Evolutionary conservation across 2,329 filamentous ascomycete genomes (phyloP), one percentile per base, ranked within the genome.

Genomic region (Sclerotinia minor): DNA sequence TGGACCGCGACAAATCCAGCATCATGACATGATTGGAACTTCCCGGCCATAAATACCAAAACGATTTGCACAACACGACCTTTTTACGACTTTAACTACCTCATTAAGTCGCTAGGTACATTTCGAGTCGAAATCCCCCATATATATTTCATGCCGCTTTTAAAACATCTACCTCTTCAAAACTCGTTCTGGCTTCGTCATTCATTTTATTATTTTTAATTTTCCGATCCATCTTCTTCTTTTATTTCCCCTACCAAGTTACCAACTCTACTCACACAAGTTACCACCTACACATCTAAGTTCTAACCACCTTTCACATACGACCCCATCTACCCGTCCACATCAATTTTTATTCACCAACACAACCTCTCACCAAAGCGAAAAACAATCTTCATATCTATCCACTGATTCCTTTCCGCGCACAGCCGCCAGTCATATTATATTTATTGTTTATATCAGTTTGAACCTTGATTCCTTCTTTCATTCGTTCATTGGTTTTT

Each of bases 121-220:
- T 52, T 66, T 66, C 64, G 64, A 66, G 54, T 60, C 32, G 60
- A 66, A 32, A 26, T 59, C 17, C 21, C 7, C 5, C n/a, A 49
- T 47, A 29, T 50, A 29, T 21, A 15, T 47, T 35, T 17, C 13
- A n/a, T 52, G 61, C 61, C 38, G 61, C 61, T 53, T 64, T 64
- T 44, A 54, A 19, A 35, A 7, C 8, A 15, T n/a, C 41, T 8
- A 54, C 38, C 38, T 17, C 4, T 41, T 41, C 38, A 41, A 41
- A 41, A 41, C 13, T 41, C 13, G 38, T 17, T 17, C 38, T 41
- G 38, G 38, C 52, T 64, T 35, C 35, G 50, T 64, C 49, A 64
- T 44, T 41, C 19, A 24, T 45, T 54, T 32, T 61, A 45, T 61
- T 21, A 35, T 61, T 35, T 35, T 11, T 17, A 41, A 41, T 41